These are phyloP conservation scores for Bauhinia variegata DNA, from an alignment of 306 rosid genomes.

Conservation along the genomic window DNA sequence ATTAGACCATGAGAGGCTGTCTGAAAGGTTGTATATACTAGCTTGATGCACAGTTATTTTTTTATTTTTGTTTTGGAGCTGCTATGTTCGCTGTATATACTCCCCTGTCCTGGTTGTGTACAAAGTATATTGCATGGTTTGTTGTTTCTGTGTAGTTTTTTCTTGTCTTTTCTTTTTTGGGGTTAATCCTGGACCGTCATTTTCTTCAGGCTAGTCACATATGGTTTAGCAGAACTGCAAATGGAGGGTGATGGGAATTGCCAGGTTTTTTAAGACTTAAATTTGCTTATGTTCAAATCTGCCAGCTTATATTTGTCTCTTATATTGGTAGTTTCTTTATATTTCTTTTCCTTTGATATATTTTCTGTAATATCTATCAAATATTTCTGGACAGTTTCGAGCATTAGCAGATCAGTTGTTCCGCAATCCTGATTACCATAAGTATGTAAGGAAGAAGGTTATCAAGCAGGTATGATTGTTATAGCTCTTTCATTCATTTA, in stretches of 20 bases:
- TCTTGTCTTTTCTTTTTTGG: neutral
- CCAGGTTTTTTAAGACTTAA: constrained; percentile 60
- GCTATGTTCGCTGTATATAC: no score
- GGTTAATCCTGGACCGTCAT: constrained; percentile 6
- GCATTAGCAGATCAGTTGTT: constrained; percentile 97
- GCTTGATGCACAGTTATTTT: constrained; percentile 22
- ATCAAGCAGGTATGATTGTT: constrained; percentile 75
- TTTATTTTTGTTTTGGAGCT: constrained; percentile 27
- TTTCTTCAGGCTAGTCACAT: constrained; percentile 71
- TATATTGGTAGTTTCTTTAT: constrained; percentile 12
- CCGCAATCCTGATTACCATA: constrained; percentile 81
- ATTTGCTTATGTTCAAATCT: constrained; percentile 10
- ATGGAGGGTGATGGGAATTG: constrained; percentile 99
- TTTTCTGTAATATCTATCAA: constrained; percentile 30
- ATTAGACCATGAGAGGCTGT: constrained; percentile 81
- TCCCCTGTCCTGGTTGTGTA: no score
- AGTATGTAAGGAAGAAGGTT: constrained; percentile 87
- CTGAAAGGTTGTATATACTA: constrained; percentile 62
- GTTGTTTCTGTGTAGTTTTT: neutral
- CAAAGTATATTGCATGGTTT: neutral
- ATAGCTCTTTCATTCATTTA: constrained; percentile 28
- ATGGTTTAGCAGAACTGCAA: constrained; percentile 84
- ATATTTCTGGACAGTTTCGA: constrained; percentile 74
- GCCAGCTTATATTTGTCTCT: constrained; percentile 20
- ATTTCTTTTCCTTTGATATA: constrained; percentile 23